These are phyloP conservation scores for Naganishia albida DNA, from an alignment of 1,284 basidiomycete species.

Conservation along the genomic window DNA sequence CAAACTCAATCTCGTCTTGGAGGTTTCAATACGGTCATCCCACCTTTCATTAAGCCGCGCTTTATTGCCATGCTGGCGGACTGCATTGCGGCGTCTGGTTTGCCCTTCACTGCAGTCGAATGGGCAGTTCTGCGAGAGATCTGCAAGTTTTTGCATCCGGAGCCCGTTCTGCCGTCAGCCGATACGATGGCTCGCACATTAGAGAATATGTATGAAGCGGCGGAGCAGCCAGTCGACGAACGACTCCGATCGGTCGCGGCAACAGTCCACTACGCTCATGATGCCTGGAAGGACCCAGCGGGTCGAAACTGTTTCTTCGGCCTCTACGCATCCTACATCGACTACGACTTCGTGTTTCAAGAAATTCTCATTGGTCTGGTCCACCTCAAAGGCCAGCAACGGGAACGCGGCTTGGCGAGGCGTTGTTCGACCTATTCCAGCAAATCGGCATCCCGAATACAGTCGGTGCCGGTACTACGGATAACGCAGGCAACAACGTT, in stretches of 20 bases:
- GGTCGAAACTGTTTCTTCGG: slow-evolving; percentile 4
- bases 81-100: slow-evolving; percentile 4
- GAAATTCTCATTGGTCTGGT: slow-evolving; percentile 1
- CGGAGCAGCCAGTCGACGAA: not conserved
- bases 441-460: not conserved
- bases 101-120: slow-evolving; percentile 8
- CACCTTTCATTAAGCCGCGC: not conserved
- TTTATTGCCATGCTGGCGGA: not conserved
- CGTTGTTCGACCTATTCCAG: slow-evolving; percentile 4
- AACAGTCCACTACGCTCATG: not conserved
- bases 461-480: slow-evolving; percentile 7
- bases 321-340: not conserved
- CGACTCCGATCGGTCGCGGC: not conserved
- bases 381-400: not conserved
- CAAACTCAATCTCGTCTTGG: too few species aligned
- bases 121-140: not conserved
- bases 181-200: not conserved
- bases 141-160: not conserved
- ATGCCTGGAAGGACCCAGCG: slow-evolving; percentile 6
- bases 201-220: slow-evolving; percentile 1
- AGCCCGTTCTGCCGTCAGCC: slow-evolving; percentile 5
- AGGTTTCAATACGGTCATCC: not conserved
- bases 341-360: slow-evolving; percentile 2
- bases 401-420: slow-evolving; percentile 2
- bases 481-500: slow-evolving; percentile 10